Base-by-base conservation (phyloP, 2,329 filamentous ascomycete species). In the Paraphaeosphaeria minitans region DNA sequence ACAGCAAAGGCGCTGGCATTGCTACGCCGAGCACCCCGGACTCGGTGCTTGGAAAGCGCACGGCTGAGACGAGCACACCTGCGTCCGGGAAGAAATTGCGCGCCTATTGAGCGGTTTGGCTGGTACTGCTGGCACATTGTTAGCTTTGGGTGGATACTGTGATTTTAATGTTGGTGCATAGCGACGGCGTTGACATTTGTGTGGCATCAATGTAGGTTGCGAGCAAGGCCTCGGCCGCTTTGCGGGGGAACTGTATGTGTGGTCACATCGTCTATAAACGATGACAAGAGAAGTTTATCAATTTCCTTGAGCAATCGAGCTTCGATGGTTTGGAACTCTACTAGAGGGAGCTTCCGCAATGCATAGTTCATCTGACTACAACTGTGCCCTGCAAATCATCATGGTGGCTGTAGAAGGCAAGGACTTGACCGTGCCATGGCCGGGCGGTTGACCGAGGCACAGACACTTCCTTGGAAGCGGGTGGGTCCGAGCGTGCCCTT, bases 11-110 rank as follows among this genome's bases (percentile, higher is more conserved):
- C 13, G 59, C 65, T n/a, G 66, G 70, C 12, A 70, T 73, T 46
- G 66, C 65, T 39, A 71, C 67, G 61, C 73, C 67, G 4, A 69
- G 70, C 35, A 77, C 75, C 1, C 75, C 75, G 1, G 75, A 77
- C 49, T 74, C 72, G 8, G 71, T 76, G 24, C 64, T 77, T 19
- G 75, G 75, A 0, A 78, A 78, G 62, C 66, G 75, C 31, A 76
- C 75, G 57, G 68, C 69, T 21, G 73, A 77, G 49, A 49, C 58
- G 29, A 65, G 65, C 22, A 58, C 56, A 12, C 66, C 66, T 14
- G 59, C 63, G 2, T 69, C 71, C 8, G 70, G 68, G 16, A 76
- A 75, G 64, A 76, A 75, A 48, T 58, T 72, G 21, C 65, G 71
- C 29, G 72, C 71, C 19, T 66, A 64, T 52, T 71, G 57, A 67